Evolutionary conservation across 2,329 filamentous ascomycete genomes (phyloP).

Genomic region (Paecilomyces sp.): DNA sequence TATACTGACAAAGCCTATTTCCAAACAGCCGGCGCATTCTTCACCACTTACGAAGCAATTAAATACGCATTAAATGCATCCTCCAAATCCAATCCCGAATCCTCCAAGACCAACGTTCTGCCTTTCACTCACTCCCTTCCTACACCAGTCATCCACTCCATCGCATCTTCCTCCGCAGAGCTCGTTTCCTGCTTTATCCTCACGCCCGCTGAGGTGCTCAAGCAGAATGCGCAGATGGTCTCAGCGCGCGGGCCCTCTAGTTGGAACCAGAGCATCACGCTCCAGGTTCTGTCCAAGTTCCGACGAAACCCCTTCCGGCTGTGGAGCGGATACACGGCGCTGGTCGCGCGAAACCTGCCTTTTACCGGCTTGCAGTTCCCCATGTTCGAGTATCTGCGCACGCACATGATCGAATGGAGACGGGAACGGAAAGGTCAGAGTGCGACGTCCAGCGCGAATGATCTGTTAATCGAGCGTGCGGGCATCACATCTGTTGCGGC

Average conservation of each 20-base stretch:
- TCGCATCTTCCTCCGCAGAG: conserved; percentile 70
- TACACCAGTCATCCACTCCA: conserved; percentile 62
- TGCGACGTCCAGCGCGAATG: conserved; percentile 24
- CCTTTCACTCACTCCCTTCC: conserved; percentile 46
- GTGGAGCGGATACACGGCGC: conserved; percentile 69
- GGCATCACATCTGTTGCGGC: conserved; percentile 67
- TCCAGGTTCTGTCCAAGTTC: conserved; percentile 53
- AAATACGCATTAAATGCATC: conserved; percentile 58
- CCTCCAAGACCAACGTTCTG: conserved; percentile 1
- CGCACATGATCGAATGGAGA: conserved; percentile 42
- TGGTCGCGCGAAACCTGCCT: conserved; percentile 75
- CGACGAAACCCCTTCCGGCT: conserved; percentile 47
- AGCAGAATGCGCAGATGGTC: conserved; percentile 89
- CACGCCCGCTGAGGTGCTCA: conserved; percentile 82
- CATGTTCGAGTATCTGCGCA: conserved; percentile 67
- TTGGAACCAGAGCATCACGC: conserved; percentile 37
- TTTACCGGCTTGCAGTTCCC: conserved; percentile 88
- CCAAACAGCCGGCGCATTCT: conserved; percentile 68
- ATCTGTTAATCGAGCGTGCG: conserved; percentile 56
- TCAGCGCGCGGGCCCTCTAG: conserved; percentile 10
- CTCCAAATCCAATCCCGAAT: conserved; percentile 18
- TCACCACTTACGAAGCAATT: conserved; percentile 76
- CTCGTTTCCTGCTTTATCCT: conserved; percentile 79
- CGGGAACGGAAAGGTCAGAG: conserved; percentile 15
- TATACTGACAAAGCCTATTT: conserved; percentile 4